These are phyloP conservation scores for Pyrenochaeta sp. DNA, from an alignment of 2,329 filamentous ascomycete genomes.

Conservation along the genomic window DNA sequence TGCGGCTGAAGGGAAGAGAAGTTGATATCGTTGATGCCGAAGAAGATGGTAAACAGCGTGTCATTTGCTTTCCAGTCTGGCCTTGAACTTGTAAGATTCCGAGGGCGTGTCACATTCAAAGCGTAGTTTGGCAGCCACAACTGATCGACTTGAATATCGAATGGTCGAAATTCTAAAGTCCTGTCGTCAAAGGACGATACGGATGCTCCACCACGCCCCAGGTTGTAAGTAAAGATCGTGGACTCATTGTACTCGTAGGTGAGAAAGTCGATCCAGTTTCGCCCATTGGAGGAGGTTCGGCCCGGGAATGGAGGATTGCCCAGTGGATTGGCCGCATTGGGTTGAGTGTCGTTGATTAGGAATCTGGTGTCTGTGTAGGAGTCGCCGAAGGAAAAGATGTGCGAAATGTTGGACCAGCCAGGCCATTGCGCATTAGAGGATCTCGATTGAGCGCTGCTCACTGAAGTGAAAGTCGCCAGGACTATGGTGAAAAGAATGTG, in stretches of 20 bases:
- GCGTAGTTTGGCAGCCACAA: constrained; percentile 8
- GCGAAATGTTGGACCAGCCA: constrained; percentile 5
- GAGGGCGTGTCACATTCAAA: not conserved
- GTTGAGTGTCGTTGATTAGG: constrained; percentile 4
- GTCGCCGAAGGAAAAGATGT: constrained; percentile 10
- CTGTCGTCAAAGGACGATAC: constrained; percentile 3
- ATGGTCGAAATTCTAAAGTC: not conserved
- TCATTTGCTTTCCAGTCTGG: constrained; percentile 10
- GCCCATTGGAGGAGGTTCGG: constrained; percentile 8
- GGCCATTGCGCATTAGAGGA: constrained; percentile 8
- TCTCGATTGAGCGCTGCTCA: too few relatives aligned
- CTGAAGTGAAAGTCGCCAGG: too few relatives aligned
- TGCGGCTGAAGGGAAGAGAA: not conserved
- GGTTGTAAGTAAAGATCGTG: constrained; percentile 9
- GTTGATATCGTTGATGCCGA: constrained; percentile 13
- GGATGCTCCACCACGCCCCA: constrained; percentile 7
- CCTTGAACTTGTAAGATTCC: not conserved
- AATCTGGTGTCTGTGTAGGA: constrained; percentile 10
- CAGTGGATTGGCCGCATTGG: constrained; percentile 5
- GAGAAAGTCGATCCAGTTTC: constrained; percentile 12
- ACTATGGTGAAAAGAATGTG: too few relatives aligned
- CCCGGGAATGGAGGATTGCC: constrained; percentile 11
- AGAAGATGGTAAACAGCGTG: constrained; percentile 18
- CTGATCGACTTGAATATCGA: constrained; percentile 7
- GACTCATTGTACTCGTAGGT: constrained; percentile 9